These are phyloP conservation scores for Nannochloris sp. DNA, from an alignment of 139 green algal genomes.

Conservation along the genomic window DNA sequence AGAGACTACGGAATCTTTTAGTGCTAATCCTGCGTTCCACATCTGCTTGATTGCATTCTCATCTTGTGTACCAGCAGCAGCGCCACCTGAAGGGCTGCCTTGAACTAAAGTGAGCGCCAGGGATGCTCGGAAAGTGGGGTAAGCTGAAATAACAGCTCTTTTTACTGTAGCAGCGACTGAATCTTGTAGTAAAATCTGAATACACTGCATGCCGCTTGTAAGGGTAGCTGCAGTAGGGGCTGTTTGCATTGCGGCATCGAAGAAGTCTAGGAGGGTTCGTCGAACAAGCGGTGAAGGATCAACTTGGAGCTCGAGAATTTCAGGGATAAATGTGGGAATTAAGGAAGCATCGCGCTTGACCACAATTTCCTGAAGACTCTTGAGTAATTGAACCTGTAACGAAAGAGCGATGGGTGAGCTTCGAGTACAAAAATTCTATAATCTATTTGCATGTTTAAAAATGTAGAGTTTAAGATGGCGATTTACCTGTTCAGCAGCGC, in stretches of 20 bases:
- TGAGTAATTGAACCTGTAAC: conserved; percentile 28
- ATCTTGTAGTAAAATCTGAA: conserved; percentile 17
- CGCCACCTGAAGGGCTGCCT: neutral
- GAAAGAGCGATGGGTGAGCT: neutral
- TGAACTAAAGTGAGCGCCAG: conserved; percentile 2
- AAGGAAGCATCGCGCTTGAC: conserved; percentile 27
- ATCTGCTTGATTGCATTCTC: neutral
- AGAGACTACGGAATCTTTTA: neutral
- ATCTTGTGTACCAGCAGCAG: neutral
- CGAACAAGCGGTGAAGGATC: conserved; percentile 29
- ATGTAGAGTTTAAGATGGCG: too few relatives aligned
- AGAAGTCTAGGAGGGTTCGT: conserved; percentile 20
- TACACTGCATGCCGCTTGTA: neutral
- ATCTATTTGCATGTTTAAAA: too few relatives aligned
- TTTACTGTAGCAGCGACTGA: neutral
- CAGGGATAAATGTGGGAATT: conserved; percentile 31
- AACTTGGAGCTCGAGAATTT: conserved; percentile 37
- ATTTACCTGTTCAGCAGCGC: conserved; percentile 19
- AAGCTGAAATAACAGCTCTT: conserved; percentile 9
- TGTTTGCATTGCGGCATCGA: conserved; percentile 13
- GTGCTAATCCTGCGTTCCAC: conserved; percentile 16
- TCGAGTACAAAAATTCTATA: neutral
- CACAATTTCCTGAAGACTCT: conserved; percentile 38
- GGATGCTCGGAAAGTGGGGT: neutral
- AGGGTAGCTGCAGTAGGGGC: conserved; percentile 6